A percentile compares a stretch with the other conserved stretches of the same genome.
phyloP scores from a whole-genome alignment of 1,139 yeast species.

The Nakaseomyces delphensis region DNA sequence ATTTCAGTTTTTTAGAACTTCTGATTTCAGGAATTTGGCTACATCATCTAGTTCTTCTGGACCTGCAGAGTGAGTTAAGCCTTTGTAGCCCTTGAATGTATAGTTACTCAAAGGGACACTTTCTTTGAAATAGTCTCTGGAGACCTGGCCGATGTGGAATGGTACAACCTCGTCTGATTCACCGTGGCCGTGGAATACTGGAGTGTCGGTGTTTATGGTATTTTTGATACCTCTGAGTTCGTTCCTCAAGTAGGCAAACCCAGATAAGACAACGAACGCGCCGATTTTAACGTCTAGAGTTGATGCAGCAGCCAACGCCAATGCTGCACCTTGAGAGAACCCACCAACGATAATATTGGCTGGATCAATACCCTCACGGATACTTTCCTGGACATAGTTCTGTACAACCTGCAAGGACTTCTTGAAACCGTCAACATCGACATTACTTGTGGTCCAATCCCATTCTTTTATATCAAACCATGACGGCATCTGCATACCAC shows the following conservation, averaged over 20 bases:
- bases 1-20: no score
- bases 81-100: conserved; percentile 50
- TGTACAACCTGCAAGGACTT: conserved; percentile 47
- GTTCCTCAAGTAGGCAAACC: conserved; percentile 55
- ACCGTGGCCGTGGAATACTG: conserved; percentile 88
- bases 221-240: conserved; percentile 33
- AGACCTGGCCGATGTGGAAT: conserved; percentile 39
- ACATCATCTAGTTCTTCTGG: conserved; percentile 60
- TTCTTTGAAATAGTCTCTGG: conserved; percentile 40
- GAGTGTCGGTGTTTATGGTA: conserved; percentile 49
- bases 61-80: conserved; percentile 58
- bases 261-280: conserved; percentile 72
- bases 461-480: conserved; percentile 74
- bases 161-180: conserved; percentile 60
- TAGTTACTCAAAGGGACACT: conserved; percentile 35
- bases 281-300: conserved; percentile 55
- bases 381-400: conserved; percentile 52
- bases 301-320: conserved; percentile 51
- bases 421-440: conserved; percentile 59
- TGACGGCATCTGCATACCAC: conserved; percentile 62
- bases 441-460: conserved; percentile 43
- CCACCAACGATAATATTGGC: conserved; percentile 82
- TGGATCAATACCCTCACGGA: conserved; percentile 52
- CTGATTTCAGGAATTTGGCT: conserved; percentile 40
- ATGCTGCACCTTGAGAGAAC: conserved; percentile 88